These are phyloP conservation scores for Cetradonia linearis DNA, from an alignment of 495 filamentous ascomycete species.

Conservation along the genomic window DNA sequence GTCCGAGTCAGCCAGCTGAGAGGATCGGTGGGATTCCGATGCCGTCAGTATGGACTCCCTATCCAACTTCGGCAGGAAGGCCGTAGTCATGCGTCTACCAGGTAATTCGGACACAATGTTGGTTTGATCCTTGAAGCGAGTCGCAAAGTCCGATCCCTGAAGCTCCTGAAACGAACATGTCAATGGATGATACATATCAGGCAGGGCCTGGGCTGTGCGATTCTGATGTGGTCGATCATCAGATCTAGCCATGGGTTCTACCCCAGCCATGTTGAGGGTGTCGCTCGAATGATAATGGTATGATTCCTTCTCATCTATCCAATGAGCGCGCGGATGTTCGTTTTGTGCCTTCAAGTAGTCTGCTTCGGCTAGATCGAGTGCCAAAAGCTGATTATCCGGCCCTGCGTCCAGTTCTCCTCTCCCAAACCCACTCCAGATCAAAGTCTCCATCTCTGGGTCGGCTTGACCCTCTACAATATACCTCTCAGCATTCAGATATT, in stretches of 20 bases:
- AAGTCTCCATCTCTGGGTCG: neutral
- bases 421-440: neutral
- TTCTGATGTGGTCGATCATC: neutral
- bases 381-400: neutral
- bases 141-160: neutral
- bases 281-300: neutral
- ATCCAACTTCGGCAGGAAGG: neutral
- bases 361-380: neutral
- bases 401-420: neutral
- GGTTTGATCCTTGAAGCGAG: too few species aligned
- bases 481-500: neutral
- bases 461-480: neutral
- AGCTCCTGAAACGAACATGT: neutral
- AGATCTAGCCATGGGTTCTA: too few species aligned
- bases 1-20: neutral
- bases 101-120: neutral
- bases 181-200: neutral
- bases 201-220: neutral
- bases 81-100: neutral
- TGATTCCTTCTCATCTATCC: neutral
- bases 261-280: too few species aligned
- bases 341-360: neutral
- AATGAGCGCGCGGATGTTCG: neutral
- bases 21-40: neutral
- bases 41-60: neutral